Evolutionary conservation across 352 stramenopile species (phyloP).

Genomic region (Aphanomyces astaci): DNA sequence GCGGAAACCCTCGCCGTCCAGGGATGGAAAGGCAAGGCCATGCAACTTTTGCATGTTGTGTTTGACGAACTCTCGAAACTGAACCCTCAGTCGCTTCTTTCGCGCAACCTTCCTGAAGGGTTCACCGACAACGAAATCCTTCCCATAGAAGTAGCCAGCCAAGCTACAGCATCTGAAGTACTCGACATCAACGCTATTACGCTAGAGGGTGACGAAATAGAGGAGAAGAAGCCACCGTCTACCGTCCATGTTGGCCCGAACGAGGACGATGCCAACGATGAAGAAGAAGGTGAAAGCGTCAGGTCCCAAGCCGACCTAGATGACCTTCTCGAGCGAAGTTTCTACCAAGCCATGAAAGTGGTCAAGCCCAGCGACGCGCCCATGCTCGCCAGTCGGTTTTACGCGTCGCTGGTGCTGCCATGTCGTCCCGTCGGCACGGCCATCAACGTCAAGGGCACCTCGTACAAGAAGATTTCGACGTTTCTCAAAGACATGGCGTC

Average conservation of each 20-base stretch:
- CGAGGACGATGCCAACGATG: conserved; percentile 16
- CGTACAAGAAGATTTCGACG: conserved; percentile 73
- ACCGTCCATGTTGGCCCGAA: too few species aligned
- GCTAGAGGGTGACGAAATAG: too few species aligned
- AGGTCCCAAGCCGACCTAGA: conserved; percentile 68
- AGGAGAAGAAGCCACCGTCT: conserved; percentile 28
- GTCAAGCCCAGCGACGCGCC: conserved; percentile 72
- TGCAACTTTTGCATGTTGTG: conserved; percentile 62
- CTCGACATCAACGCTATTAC: too few species aligned
- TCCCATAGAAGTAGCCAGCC: conserved; percentile 29
- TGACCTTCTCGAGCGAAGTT: conserved; percentile 44
- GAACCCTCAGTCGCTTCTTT: conserved; percentile 56
- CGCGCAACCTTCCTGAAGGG: conserved; percentile 41
- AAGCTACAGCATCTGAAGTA: too few species aligned
- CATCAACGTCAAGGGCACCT: conserved; percentile 69
- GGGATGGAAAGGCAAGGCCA: conserved; percentile 57
- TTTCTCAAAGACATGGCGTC: conserved; percentile 62
- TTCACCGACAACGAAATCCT: conserved; percentile 28
- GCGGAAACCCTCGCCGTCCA: conserved; percentile 38
- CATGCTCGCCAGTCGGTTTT: conserved; percentile 72
- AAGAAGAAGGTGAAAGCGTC: conserved; percentile 18
- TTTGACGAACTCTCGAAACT: conserved; percentile 73
- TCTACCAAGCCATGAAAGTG: conserved; percentile 55
- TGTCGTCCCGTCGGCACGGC: conserved; percentile 41
- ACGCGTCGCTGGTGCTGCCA: conserved; percentile 55